Evolutionary conservation across 345 rosid species (phyloP), one percentile per base, ranked within the genome.

Genomic region (Eucalyptus erythrocorys): DNA sequence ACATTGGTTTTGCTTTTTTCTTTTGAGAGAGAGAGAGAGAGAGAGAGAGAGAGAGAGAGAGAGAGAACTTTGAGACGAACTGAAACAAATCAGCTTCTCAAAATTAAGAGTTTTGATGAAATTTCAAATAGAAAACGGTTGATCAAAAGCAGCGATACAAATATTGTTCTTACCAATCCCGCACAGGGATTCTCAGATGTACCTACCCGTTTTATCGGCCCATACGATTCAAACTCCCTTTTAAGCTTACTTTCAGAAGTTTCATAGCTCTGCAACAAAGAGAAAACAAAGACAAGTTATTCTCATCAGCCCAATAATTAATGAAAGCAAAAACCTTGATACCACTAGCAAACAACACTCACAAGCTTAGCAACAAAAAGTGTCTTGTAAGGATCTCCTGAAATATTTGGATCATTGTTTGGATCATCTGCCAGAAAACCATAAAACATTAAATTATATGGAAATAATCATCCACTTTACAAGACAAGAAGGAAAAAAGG

Each of bases 211-310:
- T 98, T 98, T 91, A 98, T 95, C 87, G 99, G 99, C 88, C 99
- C 99, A 94, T 95, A 98, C 50, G 99, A 94, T 91, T 98, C 99
- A 94, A 98, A 95, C 96, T 98, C 99, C 96, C 99, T 97, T 96
- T 98, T 98, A 92, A 98, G 92, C 94, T 93, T 97, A 95, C 98
- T 97, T 94, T 98, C 99, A 32, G 97, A 90, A 57, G 99, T 96
- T 95, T 98, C 99, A 84, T 98, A 98, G 92, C 94, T 98, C 99
- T 98, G 96, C 95, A 95, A 88, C 49, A 79, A 89, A 57, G 88
- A 30, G 26, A 48, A 43, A 57, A 37, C 84, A 32, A 88, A 34
- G 22, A 50, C 43, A 50, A 50, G 61, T 32, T 81, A 76, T 30
- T 80, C 48, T n/a, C 34, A 81, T 24, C n/a, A 42, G 79, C 71